Base-by-base conservation (phyloP, 2,329 filamentous ascomycete species). In the Hypoxylon sp. region DNA sequence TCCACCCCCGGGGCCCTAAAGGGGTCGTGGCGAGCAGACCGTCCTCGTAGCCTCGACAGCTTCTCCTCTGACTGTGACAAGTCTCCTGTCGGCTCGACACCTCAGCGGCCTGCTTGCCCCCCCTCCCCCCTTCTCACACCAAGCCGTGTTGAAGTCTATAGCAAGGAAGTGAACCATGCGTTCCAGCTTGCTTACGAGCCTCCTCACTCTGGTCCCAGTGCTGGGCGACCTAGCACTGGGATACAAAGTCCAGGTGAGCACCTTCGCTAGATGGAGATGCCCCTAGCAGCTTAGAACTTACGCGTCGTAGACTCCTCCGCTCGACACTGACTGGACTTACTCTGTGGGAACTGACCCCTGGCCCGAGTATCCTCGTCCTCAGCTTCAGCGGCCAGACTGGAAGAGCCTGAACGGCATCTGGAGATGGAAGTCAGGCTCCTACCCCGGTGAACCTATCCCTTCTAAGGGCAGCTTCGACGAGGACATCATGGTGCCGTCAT, bases 341-440 rank as follows among this genome's bases (percentile, higher is more conserved):
- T 71, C 77, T 4, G 79, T 83, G 17, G 82, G 82, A 27, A 82
- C 75, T 1, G 72, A 80, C 33, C 81, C 83, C 0, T 85, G 83
- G 83, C 81, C 81, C 1, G 81, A 86, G 45, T 78, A 86, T 61
- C 84, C 84, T 8, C 79, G 83, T 0, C 84, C 84, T 2, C 82
- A 81, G 63, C 78, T 86, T 7, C 77, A 78, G 29, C 80, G 83
- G 3, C 74, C 81, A 3, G 65, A 73, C 4, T 87, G 83, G 83
- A 73, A 81, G 68, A 84, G 76, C 40, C 74, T 86, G 4, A 86
- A 86, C 55, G 84, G 84, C 0, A 78, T 86, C 3, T 86, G 84
- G 83, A 81, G 79, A 2, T 86, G 79, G 68, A 75, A 76, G 35
- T 73, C 72, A 2, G 75, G 74, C 31, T 60, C 48, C 7, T 63